These are phyloP conservation scores for Rhodosporidiobolus odoratus DNA, from an alignment of 768 basidiomycete genomes.

Conservation along the genomic window DNA sequence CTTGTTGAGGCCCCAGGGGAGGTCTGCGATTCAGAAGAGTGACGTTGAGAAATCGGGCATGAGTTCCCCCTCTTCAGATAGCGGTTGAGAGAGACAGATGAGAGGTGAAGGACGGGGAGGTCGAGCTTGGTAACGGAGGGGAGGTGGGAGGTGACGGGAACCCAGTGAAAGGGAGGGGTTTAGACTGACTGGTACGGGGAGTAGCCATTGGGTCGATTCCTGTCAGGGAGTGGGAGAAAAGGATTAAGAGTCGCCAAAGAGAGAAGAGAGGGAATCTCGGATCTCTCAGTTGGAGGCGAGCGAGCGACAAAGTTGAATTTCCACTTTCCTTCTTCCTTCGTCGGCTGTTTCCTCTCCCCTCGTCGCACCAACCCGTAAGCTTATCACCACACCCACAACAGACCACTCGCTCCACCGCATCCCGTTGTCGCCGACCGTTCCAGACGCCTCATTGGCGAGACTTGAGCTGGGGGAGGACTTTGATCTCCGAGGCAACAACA, in stretches of 20 bases:
- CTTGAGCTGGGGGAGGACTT: too few species aligned
- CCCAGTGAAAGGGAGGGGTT: neutral
- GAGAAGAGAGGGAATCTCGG: neutral
- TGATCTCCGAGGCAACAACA: too few species aligned
- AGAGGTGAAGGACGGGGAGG: neutral
- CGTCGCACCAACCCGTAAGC: conserved; percentile 21
- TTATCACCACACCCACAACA: neutral
- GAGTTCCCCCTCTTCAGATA: neutral
- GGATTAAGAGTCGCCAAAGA: neutral
- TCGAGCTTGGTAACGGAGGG: neutral
- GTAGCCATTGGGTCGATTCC: neutral
- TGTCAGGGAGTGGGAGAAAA: neutral
- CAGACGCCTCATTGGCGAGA: too few species aligned
- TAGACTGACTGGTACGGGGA: conserved; percentile 22
- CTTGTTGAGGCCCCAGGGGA: conserved; percentile 41
- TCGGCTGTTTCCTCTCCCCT: neutral
- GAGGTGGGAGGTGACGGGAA: neutral
- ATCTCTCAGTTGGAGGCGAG: too few species aligned
- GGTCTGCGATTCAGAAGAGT: conserved; percentile 12
- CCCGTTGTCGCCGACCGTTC: too few species aligned
- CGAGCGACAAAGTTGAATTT: too few species aligned
- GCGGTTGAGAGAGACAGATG: neutral
- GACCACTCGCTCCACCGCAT: too few species aligned
- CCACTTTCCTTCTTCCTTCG: too few species aligned
- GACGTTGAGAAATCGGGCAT: neutral